Evolutionary conservation across 2,329 filamentous ascomycete genomes (phyloP).

Genomic region (Ophiostoma perfectum): DNA sequence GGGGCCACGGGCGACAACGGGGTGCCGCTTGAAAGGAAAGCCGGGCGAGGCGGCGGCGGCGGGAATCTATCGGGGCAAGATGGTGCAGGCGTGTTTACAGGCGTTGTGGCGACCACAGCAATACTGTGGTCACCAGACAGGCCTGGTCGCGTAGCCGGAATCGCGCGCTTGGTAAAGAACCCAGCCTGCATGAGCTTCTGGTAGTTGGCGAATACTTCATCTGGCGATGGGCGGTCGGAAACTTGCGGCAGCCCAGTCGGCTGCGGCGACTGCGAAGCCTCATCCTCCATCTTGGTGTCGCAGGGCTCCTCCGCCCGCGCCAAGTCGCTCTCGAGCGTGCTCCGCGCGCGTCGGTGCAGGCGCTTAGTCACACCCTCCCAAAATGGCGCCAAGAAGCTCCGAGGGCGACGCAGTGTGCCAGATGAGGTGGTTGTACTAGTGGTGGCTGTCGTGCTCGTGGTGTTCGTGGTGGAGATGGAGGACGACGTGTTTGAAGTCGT

Average conservation of each 20-base stretch:
- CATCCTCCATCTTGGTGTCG: conserved; percentile 5
- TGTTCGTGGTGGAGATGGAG: neutral
- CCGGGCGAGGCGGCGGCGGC: conserved; percentile 8
- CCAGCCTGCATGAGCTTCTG: conserved; percentile 51
- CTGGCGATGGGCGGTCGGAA: conserved; percentile 35
- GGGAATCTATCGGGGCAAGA: neutral
- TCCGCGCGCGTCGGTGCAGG: conserved; percentile 26
- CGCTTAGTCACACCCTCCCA: conserved; percentile 34
- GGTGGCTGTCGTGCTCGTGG: conserved; percentile 19
- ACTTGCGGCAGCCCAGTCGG: neutral
- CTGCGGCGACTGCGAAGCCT: neutral
- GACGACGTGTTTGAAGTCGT: conserved; percentile 16
- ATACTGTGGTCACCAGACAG: conserved; percentile 25
- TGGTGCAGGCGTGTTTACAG: neutral
- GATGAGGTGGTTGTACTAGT: neutral
- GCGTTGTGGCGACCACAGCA: neutral
- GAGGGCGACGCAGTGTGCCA: conserved; percentile 20
- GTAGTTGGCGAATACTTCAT: conserved; percentile 53
- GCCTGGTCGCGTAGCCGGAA: conserved; percentile 50
- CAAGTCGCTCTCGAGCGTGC: conserved; percentile 11
- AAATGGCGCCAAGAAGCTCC: conserved; percentile 32
- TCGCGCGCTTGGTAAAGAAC: conserved; percentile 55
- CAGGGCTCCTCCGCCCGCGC: neutral
- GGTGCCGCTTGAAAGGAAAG: neutral
- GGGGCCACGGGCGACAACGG: conserved; percentile 21